Evolutionary conservation across 805 yeast species (phyloP).

Genomic region (Yamadazyma akitaensis): DNA sequence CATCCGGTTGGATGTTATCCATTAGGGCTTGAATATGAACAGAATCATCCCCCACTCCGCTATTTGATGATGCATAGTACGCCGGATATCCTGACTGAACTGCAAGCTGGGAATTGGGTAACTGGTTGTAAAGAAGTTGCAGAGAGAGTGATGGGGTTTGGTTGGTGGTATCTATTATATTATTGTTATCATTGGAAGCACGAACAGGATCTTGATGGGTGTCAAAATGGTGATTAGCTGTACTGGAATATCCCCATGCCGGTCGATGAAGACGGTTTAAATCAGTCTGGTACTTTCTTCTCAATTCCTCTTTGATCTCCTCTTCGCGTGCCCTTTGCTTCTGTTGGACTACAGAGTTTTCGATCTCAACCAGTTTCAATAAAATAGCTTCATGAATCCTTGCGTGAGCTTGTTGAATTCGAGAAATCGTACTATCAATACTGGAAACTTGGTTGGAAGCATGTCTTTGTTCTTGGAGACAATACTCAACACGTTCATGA

Average conservation of each 20-base stretch:
- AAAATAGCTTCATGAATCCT: background rate
- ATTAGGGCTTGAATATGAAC: constrained; percentile 32
- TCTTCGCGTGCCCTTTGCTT: background rate
- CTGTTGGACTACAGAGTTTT: background rate
- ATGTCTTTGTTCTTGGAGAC: background rate
- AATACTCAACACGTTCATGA: background rate
- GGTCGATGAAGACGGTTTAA: background rate
- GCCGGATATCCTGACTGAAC: constrained; percentile 1
- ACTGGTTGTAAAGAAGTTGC: background rate
- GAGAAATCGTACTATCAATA: background rate
- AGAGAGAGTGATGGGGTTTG: background rate
- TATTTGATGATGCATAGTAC: background rate
- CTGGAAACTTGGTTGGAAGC: background rate
- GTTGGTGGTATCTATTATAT: background rate
- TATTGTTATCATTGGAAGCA: background rate
- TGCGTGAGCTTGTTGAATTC: background rate
- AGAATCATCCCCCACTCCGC: background rate
- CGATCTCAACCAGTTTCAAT: background rate
- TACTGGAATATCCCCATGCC: no score
- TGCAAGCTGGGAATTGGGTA: background rate
- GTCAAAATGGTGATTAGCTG: no score
- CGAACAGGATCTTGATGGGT: no score
- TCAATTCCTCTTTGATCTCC: background rate
- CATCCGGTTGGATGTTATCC: constrained; percentile 49
- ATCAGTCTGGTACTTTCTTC: background rate